Base-by-base conservation (phyloP, 106 monocot genomes). In the Posidonia australis region DNA sequence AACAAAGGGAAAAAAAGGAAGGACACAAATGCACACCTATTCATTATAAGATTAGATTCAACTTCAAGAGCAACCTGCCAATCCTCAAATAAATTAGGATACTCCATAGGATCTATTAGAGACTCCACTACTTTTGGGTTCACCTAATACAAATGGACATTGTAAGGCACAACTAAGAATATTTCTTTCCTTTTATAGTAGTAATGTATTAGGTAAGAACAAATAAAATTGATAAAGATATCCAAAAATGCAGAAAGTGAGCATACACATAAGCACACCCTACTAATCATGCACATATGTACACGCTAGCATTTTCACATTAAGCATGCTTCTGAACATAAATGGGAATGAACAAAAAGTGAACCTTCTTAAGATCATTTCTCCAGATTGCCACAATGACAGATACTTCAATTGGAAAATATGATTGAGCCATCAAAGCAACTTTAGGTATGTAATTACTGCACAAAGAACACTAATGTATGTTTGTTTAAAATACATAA, bases 381-480 rank as follows among this genome's bases (percentile, higher is more conserved):
- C 81, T 88, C 93, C 93, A 93, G 32, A 83, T 77, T 65, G 66
- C 73, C 43, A 88, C 81, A 63, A 93, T 93, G 73, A 88, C 85
- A 62, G 88, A 73, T 53, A 88, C 93, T 75, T 93, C 83, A 74
- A 88, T 93, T 23, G 93, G 93, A 44, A 93, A 74, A 76, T 93
- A 93, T 12, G 88, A 88, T 20, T 88, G 78, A 64, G 88, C 88
- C 88, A 93, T 85, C 46, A 93, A 77, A 57, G 93, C 93, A 51
- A 88, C 93, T 83, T 93, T 85, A 42, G 93, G 93, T 57, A 93
- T 93, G 2, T 85, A 85, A 54, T 93, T 88, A 68, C 93, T 93
- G 43, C 54, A 25, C 21, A 23, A 19, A 25, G 22, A 51, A 47
- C 14, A 6, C 19, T 70, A 12, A 57, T 10, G 17, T 56, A 9